These are phyloP conservation scores for barley (Hordeum vulgare) DNA, from an alignment of 176 grass and related monocot species.

Conservation along the genomic window MorexV3_pseudomolecules_assembly NC_058522.1:567998569-567999068, in stretches of 20 bases:
- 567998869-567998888: conserved; percentile 75
- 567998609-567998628: not conserved
- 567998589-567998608: no score
- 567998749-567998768: not conserved
- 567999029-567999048: conserved; percentile 65
- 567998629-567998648: not conserved
- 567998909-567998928: not conserved
- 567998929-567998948: not conserved
- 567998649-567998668: not conserved
- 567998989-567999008: conserved; percentile 79
- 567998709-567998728: not conserved
- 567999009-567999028: conserved; percentile 92
- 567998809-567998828: conserved; percentile 85
- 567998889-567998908: not conserved
- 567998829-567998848: conserved; percentile 70
- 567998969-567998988: not conserved
- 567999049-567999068: conserved; percentile 66
- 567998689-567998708: not conserved
- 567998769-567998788: conserved; percentile 28
- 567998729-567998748: not conserved
- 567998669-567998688: not conserved
- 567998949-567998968: not conserved
- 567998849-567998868: conserved; percentile 91
- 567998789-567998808: conserved; percentile 53
- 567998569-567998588: no score